Conservation (phyloP, 192 early-diverging fungal genomes). For the Mortierella alpina region DNA sequence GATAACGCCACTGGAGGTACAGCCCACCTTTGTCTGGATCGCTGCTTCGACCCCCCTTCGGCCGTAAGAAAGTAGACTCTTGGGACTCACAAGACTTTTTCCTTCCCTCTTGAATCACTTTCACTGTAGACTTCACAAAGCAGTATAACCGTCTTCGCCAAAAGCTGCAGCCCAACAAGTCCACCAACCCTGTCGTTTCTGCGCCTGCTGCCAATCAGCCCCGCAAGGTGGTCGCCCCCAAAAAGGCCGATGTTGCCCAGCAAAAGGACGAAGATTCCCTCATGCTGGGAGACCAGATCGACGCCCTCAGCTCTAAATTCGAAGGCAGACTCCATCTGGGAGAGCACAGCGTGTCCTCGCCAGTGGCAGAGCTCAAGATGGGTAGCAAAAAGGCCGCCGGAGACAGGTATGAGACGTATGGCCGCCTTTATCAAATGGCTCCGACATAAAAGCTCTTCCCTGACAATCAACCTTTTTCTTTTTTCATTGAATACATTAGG, state of each 20-base stretch:
- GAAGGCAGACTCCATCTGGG: constrained; percentile 79
- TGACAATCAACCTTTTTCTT: constrained; percentile 8
- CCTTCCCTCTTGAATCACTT: background rate
- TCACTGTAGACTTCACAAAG: constrained; percentile 87
- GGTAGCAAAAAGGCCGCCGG: constrained; percentile 72
- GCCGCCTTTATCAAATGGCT: constrained; percentile 33
- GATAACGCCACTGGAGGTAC: constrained; percentile 78
- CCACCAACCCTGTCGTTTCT: constrained; percentile 27
- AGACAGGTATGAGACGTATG: constrained; percentile 58
- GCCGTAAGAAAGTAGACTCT: too few species aligned
- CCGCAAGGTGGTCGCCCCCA: constrained; percentile 25
- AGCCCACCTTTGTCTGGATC: background rate
- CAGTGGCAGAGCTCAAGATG: constrained; percentile 61
- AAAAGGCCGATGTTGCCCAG: constrained; percentile 35
- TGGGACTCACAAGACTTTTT: background rate
- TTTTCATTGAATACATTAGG: constrained; percentile 17
- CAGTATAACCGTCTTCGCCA: constrained; percentile 88
- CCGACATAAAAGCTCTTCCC: background rate
- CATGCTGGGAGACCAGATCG: constrained; percentile 63
- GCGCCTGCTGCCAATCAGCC: constrained; percentile 46
- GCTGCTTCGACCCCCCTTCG: background rate
- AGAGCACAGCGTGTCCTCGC: constrained; percentile 54
- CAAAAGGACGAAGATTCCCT: constrained; percentile 51
- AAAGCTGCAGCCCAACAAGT: constrained; percentile 63
- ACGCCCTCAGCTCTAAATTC: constrained; percentile 69